phyloP scores from a whole-genome alignment of 257 asterid species.

The Echites panduratus region DNA sequence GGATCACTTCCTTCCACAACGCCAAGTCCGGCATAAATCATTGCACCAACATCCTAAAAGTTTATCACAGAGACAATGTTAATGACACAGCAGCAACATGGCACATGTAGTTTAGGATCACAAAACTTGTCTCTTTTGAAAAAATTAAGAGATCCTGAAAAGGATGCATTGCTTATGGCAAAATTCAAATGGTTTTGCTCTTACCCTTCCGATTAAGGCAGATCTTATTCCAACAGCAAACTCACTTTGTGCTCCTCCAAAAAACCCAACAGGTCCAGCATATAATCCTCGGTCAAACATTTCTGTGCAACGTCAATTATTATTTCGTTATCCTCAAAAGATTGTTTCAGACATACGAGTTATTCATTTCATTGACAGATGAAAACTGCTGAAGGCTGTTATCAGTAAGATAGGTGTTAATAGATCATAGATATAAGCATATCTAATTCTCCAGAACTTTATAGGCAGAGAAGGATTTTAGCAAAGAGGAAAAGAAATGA shows the following conservation, averaged over 20 bases:
- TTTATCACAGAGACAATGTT: slow-evolving; percentile 10
- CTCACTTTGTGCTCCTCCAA: slow-evolving; percentile 93
- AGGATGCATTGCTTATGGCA: neutral
- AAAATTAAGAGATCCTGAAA: neutral
- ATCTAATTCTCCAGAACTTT: neutral
- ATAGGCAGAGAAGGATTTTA: neutral
- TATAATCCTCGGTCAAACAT: slow-evolving; percentile 97
- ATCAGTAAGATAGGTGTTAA: neutral
- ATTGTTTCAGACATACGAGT: neutral
- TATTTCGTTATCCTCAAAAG: slow-evolving; percentile 7
- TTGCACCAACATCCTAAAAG: slow-evolving; percentile 64
- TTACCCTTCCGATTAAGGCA: slow-evolving; percentile 83
- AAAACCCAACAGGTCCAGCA: slow-evolving; percentile 99
- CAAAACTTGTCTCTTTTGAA: neutral
- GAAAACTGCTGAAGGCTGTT: neutral
- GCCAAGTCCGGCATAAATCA: slow-evolving; percentile 89
- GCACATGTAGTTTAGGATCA: neutral
- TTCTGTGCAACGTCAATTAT: slow-evolving; percentile 41
- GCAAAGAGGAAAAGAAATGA: neutral
- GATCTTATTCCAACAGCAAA: slow-evolving; percentile 98
- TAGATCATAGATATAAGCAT: neutral
- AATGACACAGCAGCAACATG: neutral
- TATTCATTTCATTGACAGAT: neutral
- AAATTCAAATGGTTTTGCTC: slow-evolving; percentile 16
- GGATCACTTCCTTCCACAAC: slow-evolving; percentile 87